Conservation (phyloP, 345 rosid genomes). For the Lepidium sativum region DNA sequence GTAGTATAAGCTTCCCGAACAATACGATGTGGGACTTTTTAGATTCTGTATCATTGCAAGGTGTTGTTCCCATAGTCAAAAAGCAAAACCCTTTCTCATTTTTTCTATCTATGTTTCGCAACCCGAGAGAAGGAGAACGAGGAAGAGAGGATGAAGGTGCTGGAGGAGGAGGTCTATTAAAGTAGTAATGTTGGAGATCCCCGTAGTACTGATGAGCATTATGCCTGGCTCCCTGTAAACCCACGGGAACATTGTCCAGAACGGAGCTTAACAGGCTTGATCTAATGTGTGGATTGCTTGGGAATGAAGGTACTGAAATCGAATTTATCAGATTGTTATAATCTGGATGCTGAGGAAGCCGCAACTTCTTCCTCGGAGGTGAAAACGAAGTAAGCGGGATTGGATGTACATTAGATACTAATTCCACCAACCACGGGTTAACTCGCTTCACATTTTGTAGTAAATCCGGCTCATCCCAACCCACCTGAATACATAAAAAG, state of each 20-base stretch:
- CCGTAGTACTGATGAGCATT: constrained; percentile 61
- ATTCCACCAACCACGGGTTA: constrained; percentile 89
- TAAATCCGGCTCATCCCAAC: constrained; percentile 98
- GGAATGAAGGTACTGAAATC: constrained; percentile 53
- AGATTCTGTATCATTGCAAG: constrained; percentile 30
- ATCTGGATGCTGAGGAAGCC: constrained; percentile 55
- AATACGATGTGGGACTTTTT: constrained; percentile 60
- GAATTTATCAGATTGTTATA: constrained; percentile 40
- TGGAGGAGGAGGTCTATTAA: constrained; percentile 44
- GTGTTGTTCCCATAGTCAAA: constrained; percentile 53
- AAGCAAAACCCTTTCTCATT: constrained; percentile 45
- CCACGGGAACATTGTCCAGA: constrained; percentile 77
- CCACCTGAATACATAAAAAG: constrained; percentile 43
- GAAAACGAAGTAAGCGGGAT: constrained; percentile 66
- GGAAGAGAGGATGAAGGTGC: constrained; percentile 37
- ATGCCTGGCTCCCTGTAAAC: constrained; percentile 99
- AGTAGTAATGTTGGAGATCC: constrained; percentile 50
- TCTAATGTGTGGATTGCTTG: constrained; percentile 46
- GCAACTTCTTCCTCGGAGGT: constrained; percentile 80
- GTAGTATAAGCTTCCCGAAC: constrained; percentile 77
- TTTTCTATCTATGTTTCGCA: constrained; percentile 24
- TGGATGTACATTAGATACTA: constrained; percentile 71
- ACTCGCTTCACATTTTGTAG: constrained; percentile 93
- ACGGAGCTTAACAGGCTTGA: constrained; percentile 60
- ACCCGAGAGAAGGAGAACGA: constrained; percentile 29